Conservation (phyloP, 129 eudicot genomes). For the Centaurea solstitialis region DNA sequence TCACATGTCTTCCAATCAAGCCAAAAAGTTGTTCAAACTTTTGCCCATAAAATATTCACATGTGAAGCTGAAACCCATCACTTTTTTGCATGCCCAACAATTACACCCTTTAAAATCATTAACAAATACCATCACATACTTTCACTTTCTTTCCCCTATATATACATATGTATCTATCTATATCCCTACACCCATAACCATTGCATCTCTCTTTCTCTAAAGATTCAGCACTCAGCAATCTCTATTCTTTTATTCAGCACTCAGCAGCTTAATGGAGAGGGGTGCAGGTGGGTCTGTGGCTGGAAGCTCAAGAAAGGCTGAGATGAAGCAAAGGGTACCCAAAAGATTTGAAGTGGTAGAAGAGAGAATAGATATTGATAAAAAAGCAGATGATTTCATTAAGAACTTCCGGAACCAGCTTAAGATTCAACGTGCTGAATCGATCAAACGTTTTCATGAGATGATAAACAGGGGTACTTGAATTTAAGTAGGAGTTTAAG, state of each 20-base stretch:
- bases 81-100: background rate
- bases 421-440: conserved; percentile 48
- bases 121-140: conserved; percentile 30
- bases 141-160: conserved; percentile 28
- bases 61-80: background rate
- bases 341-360: conserved; percentile 25
- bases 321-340: conserved; percentile 3
- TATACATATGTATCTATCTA: background rate
- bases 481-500: background rate
- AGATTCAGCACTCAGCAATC: background rate
- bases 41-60: conserved; percentile 6
- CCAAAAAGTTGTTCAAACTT: conserved; percentile 26
- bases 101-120: conserved; percentile 14
- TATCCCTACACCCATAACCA: background rate
- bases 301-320: conserved; percentile 19
- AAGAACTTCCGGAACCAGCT: conserved; percentile 57
- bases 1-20: conserved; percentile 16
- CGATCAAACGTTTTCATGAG: conserved; percentile 43
- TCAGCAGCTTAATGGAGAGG: conserved; percentile 31
- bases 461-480: conserved; percentile 38
- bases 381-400: conserved; percentile 57
- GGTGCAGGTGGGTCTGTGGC: background rate
- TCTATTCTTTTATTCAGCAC: background rate
- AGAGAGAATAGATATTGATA: conserved; percentile 40
- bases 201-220: background rate